phyloP scores from a whole-genome alignment of 139 green algal genomes.

The Picochlorum sp. region DNA sequence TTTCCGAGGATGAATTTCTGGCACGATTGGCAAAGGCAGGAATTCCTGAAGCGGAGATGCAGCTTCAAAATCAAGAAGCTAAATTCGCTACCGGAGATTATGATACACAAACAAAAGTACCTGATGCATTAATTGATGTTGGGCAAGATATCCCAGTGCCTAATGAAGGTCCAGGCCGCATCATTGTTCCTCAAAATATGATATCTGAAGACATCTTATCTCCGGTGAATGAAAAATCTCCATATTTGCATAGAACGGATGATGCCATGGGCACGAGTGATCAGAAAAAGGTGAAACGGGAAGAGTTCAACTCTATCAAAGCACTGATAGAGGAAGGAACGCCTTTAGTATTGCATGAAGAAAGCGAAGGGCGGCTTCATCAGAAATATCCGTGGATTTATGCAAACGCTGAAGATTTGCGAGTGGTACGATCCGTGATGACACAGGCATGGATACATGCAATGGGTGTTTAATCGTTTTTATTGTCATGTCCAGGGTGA shows the following conservation, averaged over 20 bases:
- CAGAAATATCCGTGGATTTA: conserved; percentile 60
- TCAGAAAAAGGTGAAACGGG: background rate
- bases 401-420: conserved; percentile 41
- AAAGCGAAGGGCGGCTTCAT: conserved; percentile 39
- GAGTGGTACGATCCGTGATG: conserved; percentile 21
- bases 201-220: too few relatives aligned
- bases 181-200: too few relatives aligned
- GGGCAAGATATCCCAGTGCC: too few relatives aligned
- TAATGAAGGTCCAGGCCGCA: too few relatives aligned
- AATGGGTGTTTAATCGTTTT: background rate
- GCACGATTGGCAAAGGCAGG: conserved; percentile 20
- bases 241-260: background rate
- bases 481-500: conserved; percentile 26
- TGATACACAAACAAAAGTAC: background rate
- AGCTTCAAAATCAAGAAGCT: background rate
- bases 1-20: conserved; percentile 23
- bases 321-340: conserved; percentile 39
- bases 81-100: background rate
- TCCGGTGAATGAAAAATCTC: background rate
- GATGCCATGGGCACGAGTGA: background rate
- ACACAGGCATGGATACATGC: background rate
- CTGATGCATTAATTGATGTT: background rate
- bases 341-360: conserved; percentile 36
- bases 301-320: conserved; percentile 6
- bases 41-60: conserved; percentile 27